These are phyloP conservation scores for Cladophialophora chaetospira DNA, from an alignment of 2,329 filamentous ascomycete genomes.

Conservation along the genomic window DNA sequence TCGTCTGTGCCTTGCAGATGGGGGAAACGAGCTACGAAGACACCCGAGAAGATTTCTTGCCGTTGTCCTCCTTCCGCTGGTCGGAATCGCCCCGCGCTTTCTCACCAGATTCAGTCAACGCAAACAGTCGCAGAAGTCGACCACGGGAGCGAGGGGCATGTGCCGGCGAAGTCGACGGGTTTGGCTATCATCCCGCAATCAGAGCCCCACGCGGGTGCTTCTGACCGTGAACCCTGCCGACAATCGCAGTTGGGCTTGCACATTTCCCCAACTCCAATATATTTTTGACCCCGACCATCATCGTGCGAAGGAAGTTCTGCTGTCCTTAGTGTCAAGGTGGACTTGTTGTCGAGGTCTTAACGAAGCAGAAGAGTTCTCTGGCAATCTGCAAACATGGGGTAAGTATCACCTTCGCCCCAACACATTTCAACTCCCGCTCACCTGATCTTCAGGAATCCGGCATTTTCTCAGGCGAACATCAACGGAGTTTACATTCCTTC, in stretches of 20 bases:
- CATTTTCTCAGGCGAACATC: slow-evolving; percentile 57
- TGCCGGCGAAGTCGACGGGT: neutral
- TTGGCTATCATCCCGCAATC: neutral
- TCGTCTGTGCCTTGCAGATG: neutral
- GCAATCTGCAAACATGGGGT: slow-evolving; percentile 13
- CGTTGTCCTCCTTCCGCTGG: slow-evolving; percentile 3
- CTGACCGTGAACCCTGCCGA: slow-evolving; percentile 5
- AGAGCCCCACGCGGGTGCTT: slow-evolving; percentile 10
- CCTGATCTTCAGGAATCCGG: slow-evolving; percentile 17
- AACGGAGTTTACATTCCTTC: slow-evolving; percentile 83
- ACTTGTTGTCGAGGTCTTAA: neutral
- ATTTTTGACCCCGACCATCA: slow-evolving; percentile 13
- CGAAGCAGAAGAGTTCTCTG: neutral
- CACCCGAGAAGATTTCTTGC: slow-evolving; percentile 6
- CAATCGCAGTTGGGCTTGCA: neutral
- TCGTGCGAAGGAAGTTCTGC: neutral
- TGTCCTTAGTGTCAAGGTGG: neutral
- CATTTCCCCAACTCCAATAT: slow-evolving; percentile 17
- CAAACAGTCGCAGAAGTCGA: neutral
- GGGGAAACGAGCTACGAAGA: slow-evolving; percentile 6
- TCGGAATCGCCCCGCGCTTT: slow-evolving; percentile 22
- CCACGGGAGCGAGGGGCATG: neutral
- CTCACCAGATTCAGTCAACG: slow-evolving; percentile 13
- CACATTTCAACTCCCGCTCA: slow-evolving; percentile 1
- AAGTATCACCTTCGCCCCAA: neutral